Percentiles rank a stretch among this genome's conserved stretches.
phyloP scores from a whole-genome alignment of 2,329 filamentous ascomycete species.

The Fusarium miscanthi region DNA sequence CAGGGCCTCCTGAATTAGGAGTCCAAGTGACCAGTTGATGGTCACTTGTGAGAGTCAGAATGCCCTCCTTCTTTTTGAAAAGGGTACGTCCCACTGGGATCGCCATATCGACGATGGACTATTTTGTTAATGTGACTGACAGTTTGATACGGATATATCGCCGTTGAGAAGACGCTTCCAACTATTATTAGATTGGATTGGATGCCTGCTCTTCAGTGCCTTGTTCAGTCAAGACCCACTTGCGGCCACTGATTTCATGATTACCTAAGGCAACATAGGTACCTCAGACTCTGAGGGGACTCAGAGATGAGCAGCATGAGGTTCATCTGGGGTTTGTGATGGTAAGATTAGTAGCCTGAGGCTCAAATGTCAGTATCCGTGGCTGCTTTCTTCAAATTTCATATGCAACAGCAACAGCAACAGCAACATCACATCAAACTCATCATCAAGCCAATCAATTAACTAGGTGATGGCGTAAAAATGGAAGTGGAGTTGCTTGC shows the following conservation, averaged over 20 bases:
- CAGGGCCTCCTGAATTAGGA: conserved; percentile 71
- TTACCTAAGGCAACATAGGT: conserved; percentile 13
- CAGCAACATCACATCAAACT: background rate
- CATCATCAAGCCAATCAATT: background rate
- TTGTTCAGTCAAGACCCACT: conserved; percentile 20
- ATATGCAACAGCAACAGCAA: background rate
- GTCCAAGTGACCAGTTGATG: conserved; percentile 83
- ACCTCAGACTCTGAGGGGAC: background rate
- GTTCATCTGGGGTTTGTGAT: background rate
- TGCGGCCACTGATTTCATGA: conserved; percentile 11
- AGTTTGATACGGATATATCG: background rate
- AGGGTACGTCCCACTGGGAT: conserved; percentile 73
- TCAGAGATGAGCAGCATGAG: background rate
- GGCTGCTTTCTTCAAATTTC: background rate
- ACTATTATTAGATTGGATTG: background rate
- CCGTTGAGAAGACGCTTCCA: background rate
- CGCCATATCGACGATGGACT: conserved; percentile 57
- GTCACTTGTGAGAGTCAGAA: conserved; percentile 79
- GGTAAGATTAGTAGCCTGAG: too few relatives aligned
- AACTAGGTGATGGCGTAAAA: background rate
- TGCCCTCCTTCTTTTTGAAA: conserved; percentile 97
- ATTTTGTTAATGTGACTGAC: background rate
- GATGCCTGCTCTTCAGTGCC: background rate
- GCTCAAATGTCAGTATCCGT: background rate
- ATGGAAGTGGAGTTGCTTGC: conserved; percentile 12